Evolutionary conservation across 352 stramenopile genomes (phyloP).

Genomic region (Blastocystis sp.): DNA sequence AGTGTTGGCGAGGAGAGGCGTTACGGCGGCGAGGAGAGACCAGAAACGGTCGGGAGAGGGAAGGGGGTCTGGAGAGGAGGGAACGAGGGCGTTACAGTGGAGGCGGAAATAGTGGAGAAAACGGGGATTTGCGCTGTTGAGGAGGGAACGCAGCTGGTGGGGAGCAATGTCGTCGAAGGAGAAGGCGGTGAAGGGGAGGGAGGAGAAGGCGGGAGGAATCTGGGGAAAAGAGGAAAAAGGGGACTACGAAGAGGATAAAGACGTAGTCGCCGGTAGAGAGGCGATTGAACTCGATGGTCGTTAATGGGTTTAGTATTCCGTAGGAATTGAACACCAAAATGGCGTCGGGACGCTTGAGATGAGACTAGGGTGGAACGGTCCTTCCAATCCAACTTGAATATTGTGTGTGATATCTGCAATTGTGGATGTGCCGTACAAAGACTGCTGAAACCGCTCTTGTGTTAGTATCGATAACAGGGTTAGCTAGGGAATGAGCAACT

Average conservation of each 20-base stretch:
- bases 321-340: not conserved
- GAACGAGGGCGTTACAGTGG: not conserved
- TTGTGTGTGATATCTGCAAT: conserved; percentile 2
- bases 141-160: too few species aligned
- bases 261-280: not conserved
- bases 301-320: not conserved
- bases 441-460: not conserved
- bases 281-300: not conserved
- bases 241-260: not conserved
- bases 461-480: not conserved
- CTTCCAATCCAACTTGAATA: not conserved
- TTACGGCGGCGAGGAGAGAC: too few species aligned
- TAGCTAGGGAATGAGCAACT: not conserved
- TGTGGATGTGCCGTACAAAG: not conserved
- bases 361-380: not conserved
- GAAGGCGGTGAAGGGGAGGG: too few species aligned
- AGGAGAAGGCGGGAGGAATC: not conserved
- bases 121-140: not conserved
- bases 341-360: not conserved
- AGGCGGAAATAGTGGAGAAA: conserved; percentile 2
- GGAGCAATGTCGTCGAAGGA: not conserved
- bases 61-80: not conserved
- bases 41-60: too few species aligned
- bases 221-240: not conserved
- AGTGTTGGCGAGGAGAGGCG: too few species aligned